Base-by-base conservation (phyloP, 169 alveolate species). In the Cryptosporidium sp. region DNA sequence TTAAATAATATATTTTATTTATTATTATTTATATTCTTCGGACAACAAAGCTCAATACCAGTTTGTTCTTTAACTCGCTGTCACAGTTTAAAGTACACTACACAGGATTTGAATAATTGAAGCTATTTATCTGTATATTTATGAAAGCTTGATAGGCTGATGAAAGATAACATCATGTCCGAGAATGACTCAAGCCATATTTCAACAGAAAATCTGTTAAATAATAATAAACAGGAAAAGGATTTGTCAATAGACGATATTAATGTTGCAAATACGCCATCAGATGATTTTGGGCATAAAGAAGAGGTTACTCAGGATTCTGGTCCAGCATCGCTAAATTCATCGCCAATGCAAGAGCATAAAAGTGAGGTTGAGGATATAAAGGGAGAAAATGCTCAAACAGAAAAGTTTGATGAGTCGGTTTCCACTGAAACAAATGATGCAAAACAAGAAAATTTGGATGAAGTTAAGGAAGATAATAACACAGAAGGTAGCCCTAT, bases 181-280 rank as follows among this genome's bases (percentile, higher is more conserved):
- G 72, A 33, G 31, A 65, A 31, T 65, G 72, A 65, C 29, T 26
- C 48, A 10, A 35, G 12, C 53, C 44, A 65, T 33, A 31, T 35
- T 65, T 33, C 72, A 21, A 52, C 52, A 65, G 72, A 31, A 33
- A 65, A 31, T 37, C 72, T 35, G 72, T n/a, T 9, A 31, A 65
- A 33, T 35, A 33, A 31, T 29, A 45, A 62, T 3, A 16, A 21
- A 0, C 72, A 21, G 9, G 48, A 31, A 3, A 65, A 65, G 52
- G 48, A 65, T 37, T 16, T n/a, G 9, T 35, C 52, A 18, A 8
- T 65, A 37, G 51, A 14, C 26, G 4, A 29, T 35, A n/a, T 0
- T 33, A 65, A 33, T 31, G 18, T 56, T 8, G 31, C 7, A 56
- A 26, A 26, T 56, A 21, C 37, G 4, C 14, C n/a, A 56, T 56